Conservation (phyloP, 2,329 filamentous ascomycete species). For the Blastomyces gilchristii region DNA sequence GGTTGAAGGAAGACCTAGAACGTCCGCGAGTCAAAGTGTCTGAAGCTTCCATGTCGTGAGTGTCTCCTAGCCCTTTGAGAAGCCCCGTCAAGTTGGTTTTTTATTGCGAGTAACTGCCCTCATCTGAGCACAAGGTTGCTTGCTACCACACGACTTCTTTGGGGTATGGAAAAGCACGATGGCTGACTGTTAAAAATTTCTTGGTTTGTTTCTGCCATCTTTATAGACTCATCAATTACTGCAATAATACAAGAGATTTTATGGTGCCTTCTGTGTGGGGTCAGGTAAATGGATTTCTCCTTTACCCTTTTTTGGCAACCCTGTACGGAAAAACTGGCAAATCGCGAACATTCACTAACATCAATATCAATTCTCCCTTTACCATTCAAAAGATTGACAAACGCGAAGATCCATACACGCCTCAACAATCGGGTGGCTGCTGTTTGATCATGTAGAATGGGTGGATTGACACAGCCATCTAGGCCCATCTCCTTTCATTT, state of each 20-base stretch:
- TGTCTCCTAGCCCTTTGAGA: conserved; percentile 14
- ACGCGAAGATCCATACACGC: conserved; percentile 95
- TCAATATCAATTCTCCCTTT: conserved; percentile 1
- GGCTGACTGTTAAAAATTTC: background rate
- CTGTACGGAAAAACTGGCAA: background rate
- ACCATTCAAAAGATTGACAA: conserved; percentile 58
- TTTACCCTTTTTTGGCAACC: conserved; percentile 4
- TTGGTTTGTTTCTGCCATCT: conserved; percentile 11
- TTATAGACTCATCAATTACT: conserved; percentile 87
- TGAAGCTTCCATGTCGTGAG: conserved; percentile 78
- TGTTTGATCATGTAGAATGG: conserved; percentile 77
- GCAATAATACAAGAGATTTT: conserved; percentile 94
- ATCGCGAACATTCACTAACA: conserved; percentile 13
- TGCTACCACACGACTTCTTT: background rate
- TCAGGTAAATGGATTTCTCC: conserved; percentile 40
- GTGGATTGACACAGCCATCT: background rate
- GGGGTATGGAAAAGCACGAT: background rate
- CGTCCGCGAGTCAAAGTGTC: conserved; percentile 91
- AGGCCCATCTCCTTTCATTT: conserved; percentile 3
- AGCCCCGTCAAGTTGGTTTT: background rate
- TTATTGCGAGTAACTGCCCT: background rate
- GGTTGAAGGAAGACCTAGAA: conserved; percentile 89
- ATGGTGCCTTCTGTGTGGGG: conserved; percentile 99
- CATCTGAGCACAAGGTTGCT: background rate
- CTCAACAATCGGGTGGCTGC: conserved; percentile 84